Percentiles rank a stretch among this genome's conserved stretches.
phyloP scores from a whole-genome alignment of 345 rosid genomes.

The Rhizophora apiculata region DNA sequence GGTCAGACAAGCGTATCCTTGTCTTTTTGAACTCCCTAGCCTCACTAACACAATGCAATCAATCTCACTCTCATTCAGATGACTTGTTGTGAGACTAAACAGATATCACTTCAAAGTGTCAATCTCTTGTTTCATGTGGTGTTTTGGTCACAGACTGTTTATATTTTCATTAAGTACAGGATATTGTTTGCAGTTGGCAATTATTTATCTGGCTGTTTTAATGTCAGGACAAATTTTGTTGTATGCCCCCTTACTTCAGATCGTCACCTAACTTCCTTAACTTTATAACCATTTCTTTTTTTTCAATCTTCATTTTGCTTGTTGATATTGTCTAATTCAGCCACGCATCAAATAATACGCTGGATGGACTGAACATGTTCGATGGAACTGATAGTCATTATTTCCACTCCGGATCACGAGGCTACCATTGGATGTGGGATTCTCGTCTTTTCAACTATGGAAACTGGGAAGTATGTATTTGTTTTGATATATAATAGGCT shows the following conservation, averaged over 20 bases:
- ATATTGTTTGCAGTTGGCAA: too few species aligned
- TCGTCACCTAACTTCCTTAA: background rate
- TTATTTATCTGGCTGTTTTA: too few species aligned
- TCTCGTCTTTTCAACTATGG: slow-evolving; percentile 97
- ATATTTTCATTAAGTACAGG: too few species aligned
- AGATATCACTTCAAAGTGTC: too few species aligned
- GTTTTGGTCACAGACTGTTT: too few species aligned
- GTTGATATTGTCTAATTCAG: slow-evolving; percentile 35
- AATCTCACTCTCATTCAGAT: too few species aligned
- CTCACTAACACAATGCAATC: too few species aligned
- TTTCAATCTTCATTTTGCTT: slow-evolving; percentile 12
- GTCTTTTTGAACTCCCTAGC: too few species aligned
- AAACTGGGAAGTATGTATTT: slow-evolving; percentile 85
- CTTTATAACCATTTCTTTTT: background rate
- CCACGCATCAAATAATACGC: slow-evolving; percentile 85
- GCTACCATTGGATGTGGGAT: slow-evolving; percentile 99
- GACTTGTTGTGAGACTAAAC: too few species aligned
- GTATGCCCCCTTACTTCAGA: background rate
- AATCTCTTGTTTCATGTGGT: too few species aligned
- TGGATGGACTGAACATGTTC: slow-evolving; percentile 96
- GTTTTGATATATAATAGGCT: slow-evolving; percentile 6
- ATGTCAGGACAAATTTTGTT: background rate
- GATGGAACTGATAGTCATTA: slow-evolving; percentile 94
- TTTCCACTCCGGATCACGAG: slow-evolving; percentile 81
- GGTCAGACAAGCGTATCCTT: too few species aligned